A percentile compares a stretch with the other conserved stretches of the same genome.
Evolutionary conservation across 208 protist species (phyloP).

Genomic region (Leishmania mexicana): DNA sequence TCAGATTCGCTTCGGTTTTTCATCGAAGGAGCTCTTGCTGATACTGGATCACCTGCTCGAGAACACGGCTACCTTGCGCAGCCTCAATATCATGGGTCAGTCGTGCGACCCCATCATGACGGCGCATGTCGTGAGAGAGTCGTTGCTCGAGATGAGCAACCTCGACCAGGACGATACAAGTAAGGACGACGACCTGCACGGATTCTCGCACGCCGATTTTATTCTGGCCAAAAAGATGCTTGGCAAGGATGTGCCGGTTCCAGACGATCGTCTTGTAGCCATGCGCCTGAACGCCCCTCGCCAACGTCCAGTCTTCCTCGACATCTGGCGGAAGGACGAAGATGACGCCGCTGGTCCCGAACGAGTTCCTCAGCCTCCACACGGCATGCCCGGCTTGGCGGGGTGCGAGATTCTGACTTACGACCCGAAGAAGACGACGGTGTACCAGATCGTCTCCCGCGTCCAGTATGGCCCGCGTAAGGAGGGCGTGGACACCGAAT

Average conservation of each 20-base stretch:
- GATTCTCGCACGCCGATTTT: slow-evolving; percentile 85
- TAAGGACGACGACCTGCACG: slow-evolving; percentile 65
- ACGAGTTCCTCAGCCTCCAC: slow-evolving; percentile 28
- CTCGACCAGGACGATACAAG: slow-evolving; percentile 50
- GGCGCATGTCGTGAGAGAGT: slow-evolving; percentile 60
- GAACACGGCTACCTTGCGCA: slow-evolving; percentile 48
- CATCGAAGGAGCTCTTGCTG: slow-evolving; percentile 55
- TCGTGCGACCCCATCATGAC: slow-evolving; percentile 51
- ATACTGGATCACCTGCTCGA: slow-evolving; percentile 61
- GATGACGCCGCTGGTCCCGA: neutral
- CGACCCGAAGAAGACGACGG: slow-evolving; percentile 48
- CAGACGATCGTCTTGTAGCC: slow-evolving; percentile 59
- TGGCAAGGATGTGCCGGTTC: slow-evolving; percentile 64
- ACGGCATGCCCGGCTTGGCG: slow-evolving; percentile 43
- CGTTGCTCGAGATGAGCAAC: slow-evolving; percentile 60
- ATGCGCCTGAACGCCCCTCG: slow-evolving; percentile 65
- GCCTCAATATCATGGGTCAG: slow-evolving; percentile 46
- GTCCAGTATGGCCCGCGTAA: slow-evolving; percentile 60
- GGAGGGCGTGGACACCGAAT: slow-evolving; percentile 52
- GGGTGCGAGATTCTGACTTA: slow-evolving; percentile 28
- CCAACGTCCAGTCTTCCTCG: slow-evolving; percentile 64
- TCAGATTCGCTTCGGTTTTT: slow-evolving; percentile 85
- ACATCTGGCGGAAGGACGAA: slow-evolving; percentile 23
- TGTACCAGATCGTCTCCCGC: slow-evolving; percentile 55
- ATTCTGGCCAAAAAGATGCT: slow-evolving; percentile 83